Evolutionary conservation across 345 rosid genomes (phyloP), one percentile per base, ranked within the genome.

Genomic region (Pistacia atlantica): DNA sequence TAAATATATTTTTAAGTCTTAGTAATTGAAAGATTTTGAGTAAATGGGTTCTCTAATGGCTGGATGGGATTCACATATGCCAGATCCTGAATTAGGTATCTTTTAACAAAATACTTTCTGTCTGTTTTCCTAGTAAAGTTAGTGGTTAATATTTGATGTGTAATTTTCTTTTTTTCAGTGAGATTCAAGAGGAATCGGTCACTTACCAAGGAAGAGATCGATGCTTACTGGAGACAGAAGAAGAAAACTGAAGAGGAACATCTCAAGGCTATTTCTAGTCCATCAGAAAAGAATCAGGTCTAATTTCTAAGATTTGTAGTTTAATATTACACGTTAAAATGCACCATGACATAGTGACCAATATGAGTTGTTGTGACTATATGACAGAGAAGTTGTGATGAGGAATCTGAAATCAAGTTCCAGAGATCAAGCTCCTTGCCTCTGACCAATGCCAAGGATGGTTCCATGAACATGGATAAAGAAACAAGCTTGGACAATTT

Each of bases 11-110:
- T 8, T 46, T n/a, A 8, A 42, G 17, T 46, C 58, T 46, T 46
- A 35, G 56, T 42, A 35, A 56, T 22, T 59, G 42, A 59, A 62
- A 77, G 69, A 11, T 22, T 70, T 11, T 17, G 33, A 17, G 54
- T 65, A 80, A 78, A 94, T 96, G 99, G 99, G 99, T 77, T 96
- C 98, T 84, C 81, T 96, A 83, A 84, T 96, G 99, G 81, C 94
- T 56, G 99, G 99, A 71, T 96, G 99, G 99, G 95, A 90, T 79
- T 96, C 97, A 16, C 89, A 78, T 17, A 77, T 81, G 11, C 56
- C 60, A 2, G 90, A 89, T 87, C 80, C 90, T 12, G 81, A 79
- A 13, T 67, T 79, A 78, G 90, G 99, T 93, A 83, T 28, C 13
- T 25, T 25, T 8, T 71, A 1, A 25, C 1, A 18, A 17, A 13